Percentiles rank a stretch among this genome's conserved stretches.
These are phyloP conservation scores for Amaranthus tricolor DNA, from an alignment of 179 eudicot species.

Conservation along the genomic window DNA sequence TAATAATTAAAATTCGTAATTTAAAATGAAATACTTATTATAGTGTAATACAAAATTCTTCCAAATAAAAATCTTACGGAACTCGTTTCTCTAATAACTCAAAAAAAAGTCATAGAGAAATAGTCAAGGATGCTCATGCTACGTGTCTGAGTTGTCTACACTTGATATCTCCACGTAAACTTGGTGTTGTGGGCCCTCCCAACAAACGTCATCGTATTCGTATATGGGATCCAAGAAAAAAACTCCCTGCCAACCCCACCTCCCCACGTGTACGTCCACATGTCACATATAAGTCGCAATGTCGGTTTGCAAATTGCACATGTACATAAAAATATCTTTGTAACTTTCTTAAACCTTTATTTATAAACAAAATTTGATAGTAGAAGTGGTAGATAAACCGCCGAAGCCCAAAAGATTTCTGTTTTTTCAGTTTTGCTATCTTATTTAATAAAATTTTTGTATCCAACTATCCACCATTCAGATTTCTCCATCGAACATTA, in stretches of 20 bases:
- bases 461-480: not conserved
- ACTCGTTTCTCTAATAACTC: too few species aligned
- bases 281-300: slow-evolving; percentile 30
- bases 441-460: not conserved
- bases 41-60: too few species aligned
- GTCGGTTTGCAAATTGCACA: slow-evolving; percentile 24
- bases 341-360: not conserved
- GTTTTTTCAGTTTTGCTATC: not conserved
- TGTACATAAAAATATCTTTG: slow-evolving; percentile 12
- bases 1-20: too few species aligned
- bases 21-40: too few species aligned
- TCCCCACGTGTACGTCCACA: slow-evolving; percentile 39
- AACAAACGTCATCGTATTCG: slow-evolving; percentile 31
- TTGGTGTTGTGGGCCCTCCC: not conserved
- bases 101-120: too few species aligned
- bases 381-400: slow-evolving; percentile 6
- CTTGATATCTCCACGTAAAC: slow-evolving; percentile 9
- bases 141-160: too few species aligned
- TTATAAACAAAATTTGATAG: not conserved
- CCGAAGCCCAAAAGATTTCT: not conserved
- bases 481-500: not conserved
- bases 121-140: too few species aligned
- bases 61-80: too few species aligned
- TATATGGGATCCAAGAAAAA: slow-evolving; percentile 12
- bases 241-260: slow-evolving; percentile 26